phyloP scores from a whole-genome alignment of 2,329 filamentous ascomycete species.

The Pyrenochaeta sp. region DNA sequence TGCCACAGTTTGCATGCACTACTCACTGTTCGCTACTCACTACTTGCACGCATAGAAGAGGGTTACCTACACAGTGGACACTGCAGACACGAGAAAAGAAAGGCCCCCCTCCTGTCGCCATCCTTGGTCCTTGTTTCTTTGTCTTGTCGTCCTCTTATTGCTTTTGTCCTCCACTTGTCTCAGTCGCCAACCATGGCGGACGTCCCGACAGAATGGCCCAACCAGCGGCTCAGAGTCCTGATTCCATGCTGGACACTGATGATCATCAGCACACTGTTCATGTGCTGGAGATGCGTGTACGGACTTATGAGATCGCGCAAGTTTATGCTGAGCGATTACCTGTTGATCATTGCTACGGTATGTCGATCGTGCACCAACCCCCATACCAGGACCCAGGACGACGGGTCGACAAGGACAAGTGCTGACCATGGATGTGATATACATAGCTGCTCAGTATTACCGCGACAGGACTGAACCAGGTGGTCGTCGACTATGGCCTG shows the following conservation, averaged over 20 bases:
- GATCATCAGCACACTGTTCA: constrained; percentile 29
- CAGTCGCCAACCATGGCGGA: constrained; percentile 16
- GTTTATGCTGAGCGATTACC: constrained; percentile 34
- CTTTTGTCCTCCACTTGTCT: not conserved
- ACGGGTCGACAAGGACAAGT: too few relatives aligned
- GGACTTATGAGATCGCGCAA: constrained; percentile 24
- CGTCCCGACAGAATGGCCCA: constrained; percentile 27
- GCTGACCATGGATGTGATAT: not conserved
- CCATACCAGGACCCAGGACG: too few relatives aligned
- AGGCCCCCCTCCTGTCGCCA: too few relatives aligned
- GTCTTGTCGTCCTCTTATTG: constrained; percentile 3
- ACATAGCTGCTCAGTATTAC: constrained; percentile 25
- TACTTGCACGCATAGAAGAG: too few relatives aligned
- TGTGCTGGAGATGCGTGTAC: constrained; percentile 35
- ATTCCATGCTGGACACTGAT: constrained; percentile 25
- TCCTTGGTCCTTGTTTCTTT: constrained; percentile 2
- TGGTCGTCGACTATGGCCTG: constrained; percentile 25
- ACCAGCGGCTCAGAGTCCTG: constrained; percentile 28
- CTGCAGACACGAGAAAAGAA: constrained; percentile 6
- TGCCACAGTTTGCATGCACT: too few relatives aligned
- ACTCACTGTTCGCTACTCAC: too few relatives aligned
- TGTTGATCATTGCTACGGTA: constrained; percentile 35
- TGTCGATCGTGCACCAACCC: constrained; percentile 12
- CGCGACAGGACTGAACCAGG: constrained; percentile 17
- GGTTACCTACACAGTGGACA: constrained; percentile 5